A percentile compares a stretch with the other conserved stretches of the same genome.
Conservation (phyloP, 345 rosid species). For the Populus davidiana region DNA sequence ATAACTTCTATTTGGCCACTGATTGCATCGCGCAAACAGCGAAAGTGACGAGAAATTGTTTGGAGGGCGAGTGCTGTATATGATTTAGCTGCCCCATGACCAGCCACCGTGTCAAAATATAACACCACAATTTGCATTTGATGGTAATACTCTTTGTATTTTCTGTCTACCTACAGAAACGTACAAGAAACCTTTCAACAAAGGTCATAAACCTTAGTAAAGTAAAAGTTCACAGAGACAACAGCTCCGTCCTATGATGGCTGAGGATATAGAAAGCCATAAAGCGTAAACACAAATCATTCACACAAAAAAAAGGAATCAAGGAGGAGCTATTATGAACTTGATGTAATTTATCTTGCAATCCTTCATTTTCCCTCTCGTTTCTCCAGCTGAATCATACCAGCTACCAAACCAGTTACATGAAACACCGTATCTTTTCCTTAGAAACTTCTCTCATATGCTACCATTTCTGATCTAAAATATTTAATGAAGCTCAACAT, state of each 20-base stretch:
- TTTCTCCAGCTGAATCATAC: background rate
- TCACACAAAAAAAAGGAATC: background rate
- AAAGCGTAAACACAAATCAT: background rate
- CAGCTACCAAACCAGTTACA: background rate
- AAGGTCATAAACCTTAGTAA: background rate
- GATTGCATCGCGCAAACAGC: constrained; percentile 71
- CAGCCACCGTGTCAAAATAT: constrained; percentile 71
- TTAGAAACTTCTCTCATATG: background rate
- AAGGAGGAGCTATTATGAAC: background rate
- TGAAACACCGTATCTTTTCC: background rate
- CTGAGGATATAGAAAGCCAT: background rate
- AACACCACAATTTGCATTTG: constrained; percentile 74
- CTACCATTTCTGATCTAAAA: background rate
- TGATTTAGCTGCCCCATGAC: constrained; percentile 77
- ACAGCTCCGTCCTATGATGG: background rate
- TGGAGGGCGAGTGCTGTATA: constrained; percentile 83
- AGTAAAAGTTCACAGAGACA: background rate
- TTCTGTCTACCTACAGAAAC: constrained; percentile 58
- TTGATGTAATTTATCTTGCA: background rate
- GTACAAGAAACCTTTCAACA: background rate
- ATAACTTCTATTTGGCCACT: constrained; percentile 47
- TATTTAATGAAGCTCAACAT: background rate
- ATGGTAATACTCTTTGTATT: constrained; percentile 67
- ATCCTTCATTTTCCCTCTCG: background rate
- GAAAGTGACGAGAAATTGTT: constrained; percentile 77